Conservation (phyloP, 1,284 basidiomycete genomes). For the Ceraceosorus guamensis region DNA sequence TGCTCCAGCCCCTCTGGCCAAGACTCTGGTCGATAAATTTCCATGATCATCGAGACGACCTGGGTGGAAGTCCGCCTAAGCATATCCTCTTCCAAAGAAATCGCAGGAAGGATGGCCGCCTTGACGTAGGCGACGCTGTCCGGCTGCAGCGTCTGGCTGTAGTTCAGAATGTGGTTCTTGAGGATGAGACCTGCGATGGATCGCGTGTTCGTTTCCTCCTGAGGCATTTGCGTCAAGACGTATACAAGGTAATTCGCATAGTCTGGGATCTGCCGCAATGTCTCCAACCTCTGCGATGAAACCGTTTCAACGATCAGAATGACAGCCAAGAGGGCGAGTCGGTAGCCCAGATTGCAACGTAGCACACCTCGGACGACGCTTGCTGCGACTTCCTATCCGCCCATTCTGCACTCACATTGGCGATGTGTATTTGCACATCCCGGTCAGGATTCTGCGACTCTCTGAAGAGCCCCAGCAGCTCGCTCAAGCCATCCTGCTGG, state of each 20-base stretch:
- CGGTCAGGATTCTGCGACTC: conserved; percentile 38
- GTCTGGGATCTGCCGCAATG: conserved; percentile 39
- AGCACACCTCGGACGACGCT: background rate
- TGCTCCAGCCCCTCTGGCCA: conserved; percentile 43
- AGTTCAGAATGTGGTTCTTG: conserved; percentile 69
- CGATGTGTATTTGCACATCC: conserved; percentile 37
- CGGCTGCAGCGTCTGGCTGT: conserved; percentile 9
- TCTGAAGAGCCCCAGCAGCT: conserved; percentile 40
- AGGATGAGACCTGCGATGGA: conserved; percentile 92
- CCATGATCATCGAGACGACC: conserved; percentile 46
- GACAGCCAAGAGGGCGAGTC: background rate
- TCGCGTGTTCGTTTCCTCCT: conserved; percentile 81
- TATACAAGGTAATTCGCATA: conserved; percentile 95
- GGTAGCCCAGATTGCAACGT: background rate
- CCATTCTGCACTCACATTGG: conserved; percentile 17
- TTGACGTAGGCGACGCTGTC: conserved; percentile 44
- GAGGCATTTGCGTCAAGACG: conserved; percentile 69
- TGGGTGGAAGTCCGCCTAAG: conserved; percentile 45
- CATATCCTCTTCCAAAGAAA: conserved; percentile 38
- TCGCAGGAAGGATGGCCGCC: conserved; percentile 40
- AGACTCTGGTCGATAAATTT: conserved; percentile 35
- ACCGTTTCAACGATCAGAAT: background rate
- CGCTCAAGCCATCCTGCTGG: conserved; percentile 33
- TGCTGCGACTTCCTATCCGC: no score
- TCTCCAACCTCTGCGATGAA: conserved; percentile 32